Conservation (phyloP, 192 early-diverging fungal species). For the Mortierella antarctica region DNA sequence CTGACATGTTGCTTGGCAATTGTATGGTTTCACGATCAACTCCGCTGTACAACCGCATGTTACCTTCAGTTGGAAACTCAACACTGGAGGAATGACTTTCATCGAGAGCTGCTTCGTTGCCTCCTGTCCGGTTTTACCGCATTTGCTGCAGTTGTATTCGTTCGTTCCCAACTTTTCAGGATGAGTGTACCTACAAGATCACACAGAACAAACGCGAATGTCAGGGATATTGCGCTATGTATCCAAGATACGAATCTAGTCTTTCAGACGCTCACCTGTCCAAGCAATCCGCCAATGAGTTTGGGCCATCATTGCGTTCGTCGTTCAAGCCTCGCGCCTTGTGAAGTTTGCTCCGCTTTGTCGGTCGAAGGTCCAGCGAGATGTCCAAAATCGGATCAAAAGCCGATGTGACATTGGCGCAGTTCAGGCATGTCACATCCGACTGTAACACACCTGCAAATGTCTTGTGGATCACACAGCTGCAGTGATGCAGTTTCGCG, state of each 20-base stretch:
- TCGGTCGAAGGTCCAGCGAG: slow-evolving; percentile 81
- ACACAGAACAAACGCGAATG: not conserved
- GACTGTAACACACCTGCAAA: slow-evolving; percentile 93
- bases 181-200: slow-evolving; percentile 66
- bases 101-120: slow-evolving; percentile 92
- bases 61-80: slow-evolving; percentile 93
- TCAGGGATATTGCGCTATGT: not conserved
- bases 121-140: slow-evolving; percentile 66
- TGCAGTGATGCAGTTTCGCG: slow-evolving; percentile 64
- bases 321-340: slow-evolving; percentile 36
- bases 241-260: not conserved
- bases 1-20: no score
- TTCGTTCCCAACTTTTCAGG: slow-evolving; percentile 80
- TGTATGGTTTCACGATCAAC: not conserved
- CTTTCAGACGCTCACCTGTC: slow-evolving; percentile 61
- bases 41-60: not conserved
- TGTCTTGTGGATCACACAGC: slow-evolving; percentile 89
- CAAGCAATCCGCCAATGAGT: slow-evolving; percentile 72
- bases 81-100: slow-evolving; percentile 86
- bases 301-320: slow-evolving; percentile 49
- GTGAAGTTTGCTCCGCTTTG: slow-evolving; percentile 42
- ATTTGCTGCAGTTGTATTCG: slow-evolving; percentile 77
- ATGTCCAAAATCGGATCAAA: slow-evolving; percentile 93
- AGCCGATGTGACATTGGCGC: slow-evolving; percentile 81
- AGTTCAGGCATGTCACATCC: slow-evolving; percentile 86